Evolutionary conservation across 306 rosid species (phyloP).

Genomic region (Dicorynia guianensis): DNA sequence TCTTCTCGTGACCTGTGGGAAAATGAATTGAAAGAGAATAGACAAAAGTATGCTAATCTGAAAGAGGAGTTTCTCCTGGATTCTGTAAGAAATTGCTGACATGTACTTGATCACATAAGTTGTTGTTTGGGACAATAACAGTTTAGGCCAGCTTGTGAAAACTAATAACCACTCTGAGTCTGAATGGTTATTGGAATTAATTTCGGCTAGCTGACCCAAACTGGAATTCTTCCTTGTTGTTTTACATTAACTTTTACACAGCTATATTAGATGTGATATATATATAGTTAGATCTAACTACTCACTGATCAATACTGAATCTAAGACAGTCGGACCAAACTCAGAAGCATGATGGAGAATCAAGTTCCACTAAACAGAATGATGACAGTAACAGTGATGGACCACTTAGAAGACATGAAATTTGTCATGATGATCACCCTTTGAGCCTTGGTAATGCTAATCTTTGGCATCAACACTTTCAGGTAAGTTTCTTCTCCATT

Average conservation of each 20-base stretch:
- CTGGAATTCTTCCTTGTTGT: too few species aligned
- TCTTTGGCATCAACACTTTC: slow-evolving; percentile 72
- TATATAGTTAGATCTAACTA: slow-evolving; percentile 6
- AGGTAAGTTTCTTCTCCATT: slow-evolving; percentile 56
- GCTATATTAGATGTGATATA: neutral
- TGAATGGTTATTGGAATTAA: too few species aligned
- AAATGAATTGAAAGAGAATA: slow-evolving; percentile 59
- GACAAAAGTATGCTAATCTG: slow-evolving; percentile 64
- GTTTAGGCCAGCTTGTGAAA: too few species aligned
- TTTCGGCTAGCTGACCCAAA: too few species aligned
- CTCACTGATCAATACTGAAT: slow-evolving; percentile 57
- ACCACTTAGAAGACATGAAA: slow-evolving; percentile 59
- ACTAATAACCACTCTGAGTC: too few species aligned
- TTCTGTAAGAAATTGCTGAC: slow-evolving; percentile 67
- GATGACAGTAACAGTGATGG: slow-evolving; percentile 59
- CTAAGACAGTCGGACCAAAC: slow-evolving; percentile 64
- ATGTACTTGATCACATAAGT: slow-evolving; percentile 17
- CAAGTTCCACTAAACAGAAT: slow-evolving; percentile 44
- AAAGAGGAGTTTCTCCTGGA: slow-evolving; percentile 76
- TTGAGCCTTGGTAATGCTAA: slow-evolving; percentile 75
- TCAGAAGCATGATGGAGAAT: slow-evolving; percentile 48
- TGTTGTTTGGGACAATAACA: neutral
- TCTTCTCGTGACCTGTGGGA: slow-evolving; percentile 74
- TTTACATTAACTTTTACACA: neutral
- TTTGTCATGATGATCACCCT: slow-evolving; percentile 84